Conservation (phyloP, 108 stramenopile genomes). For the Licmophora abbreviata region DNA sequence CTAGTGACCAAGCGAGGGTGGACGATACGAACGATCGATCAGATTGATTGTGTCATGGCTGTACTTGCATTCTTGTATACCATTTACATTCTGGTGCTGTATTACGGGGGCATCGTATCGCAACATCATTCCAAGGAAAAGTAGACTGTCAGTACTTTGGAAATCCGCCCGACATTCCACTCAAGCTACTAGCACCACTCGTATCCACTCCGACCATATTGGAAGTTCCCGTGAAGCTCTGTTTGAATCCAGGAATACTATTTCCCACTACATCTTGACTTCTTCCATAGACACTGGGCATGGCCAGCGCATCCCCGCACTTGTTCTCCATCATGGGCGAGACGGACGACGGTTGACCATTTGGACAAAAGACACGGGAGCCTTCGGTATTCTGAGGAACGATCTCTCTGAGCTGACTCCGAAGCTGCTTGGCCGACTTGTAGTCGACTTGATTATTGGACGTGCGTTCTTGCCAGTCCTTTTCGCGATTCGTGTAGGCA, state of each 20-base stretch:
- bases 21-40: not conserved
- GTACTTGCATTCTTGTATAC: too few relatives aligned
- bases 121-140: too few relatives aligned
- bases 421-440: conserved; percentile 45
- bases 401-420: conserved; percentile 63
- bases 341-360: conserved; percentile 63
- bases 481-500: conserved; percentile 58
- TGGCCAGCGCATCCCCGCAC: conserved; percentile 65
- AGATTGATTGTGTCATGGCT: conserved; percentile 18
- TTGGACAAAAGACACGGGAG: conserved; percentile 80
- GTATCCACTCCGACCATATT: too few relatives aligned
- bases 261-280: conserved; percentile 68
- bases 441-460: conserved; percentile 56
- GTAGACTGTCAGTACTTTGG: too few relatives aligned
- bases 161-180: too few relatives aligned
- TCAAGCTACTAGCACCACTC: too few relatives aligned
- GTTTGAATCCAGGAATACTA: conserved; percentile 75
- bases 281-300: conserved; percentile 69
- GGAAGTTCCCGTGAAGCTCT: too few relatives aligned
- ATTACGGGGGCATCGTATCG: too few relatives aligned
- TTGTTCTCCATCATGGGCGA: conserved; percentile 84
- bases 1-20: conserved; percentile 9
- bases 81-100: too few relatives aligned
- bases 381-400: conserved; percentile 63
- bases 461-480: conserved; percentile 70